Percentiles rank a stretch among this genome's conserved stretches.
Evolutionary conservation across 331 rosid genomes (phyloP).

Genomic region (Malus hybrid): DNA sequence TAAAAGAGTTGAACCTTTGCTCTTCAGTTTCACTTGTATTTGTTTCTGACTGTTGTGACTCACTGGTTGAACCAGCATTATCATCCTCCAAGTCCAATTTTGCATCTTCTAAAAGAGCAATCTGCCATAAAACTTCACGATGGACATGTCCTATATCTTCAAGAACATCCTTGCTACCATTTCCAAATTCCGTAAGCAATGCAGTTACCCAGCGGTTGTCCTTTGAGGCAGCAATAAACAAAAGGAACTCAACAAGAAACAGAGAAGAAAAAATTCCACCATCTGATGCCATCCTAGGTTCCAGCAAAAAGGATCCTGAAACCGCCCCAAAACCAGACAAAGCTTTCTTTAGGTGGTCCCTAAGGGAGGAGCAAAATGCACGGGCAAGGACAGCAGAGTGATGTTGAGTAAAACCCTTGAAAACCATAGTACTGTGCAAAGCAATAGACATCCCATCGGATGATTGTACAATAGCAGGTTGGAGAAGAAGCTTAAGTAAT

Average conservation of each 20-base stretch:
- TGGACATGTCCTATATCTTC: slow-evolving; percentile 83
- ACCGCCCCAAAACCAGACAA: slow-evolving; percentile 50
- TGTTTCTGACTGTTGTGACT: slow-evolving; percentile 57
- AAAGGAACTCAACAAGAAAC: slow-evolving; percentile 83
- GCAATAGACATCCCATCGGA: slow-evolving; percentile 98
- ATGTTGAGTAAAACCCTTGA: slow-evolving; percentile 92
- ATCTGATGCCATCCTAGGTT: slow-evolving; percentile 64
- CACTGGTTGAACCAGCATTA: slow-evolving; percentile 50
- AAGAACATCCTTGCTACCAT: slow-evolving; percentile 79
- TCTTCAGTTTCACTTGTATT: slow-evolving; percentile 69
- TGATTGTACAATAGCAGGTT: slow-evolving; percentile 76
- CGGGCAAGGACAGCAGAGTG: slow-evolving; percentile 83
- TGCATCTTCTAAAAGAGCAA: slow-evolving; percentile 75
- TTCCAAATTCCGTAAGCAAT: slow-evolving; percentile 84
- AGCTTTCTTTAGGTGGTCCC: slow-evolving; percentile 73
- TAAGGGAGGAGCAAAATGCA: slow-evolving; percentile 82
- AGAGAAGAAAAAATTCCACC: slow-evolving; percentile 62
- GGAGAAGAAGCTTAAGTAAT: slow-evolving; percentile 70
- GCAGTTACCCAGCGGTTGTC: slow-evolving; percentile 96
- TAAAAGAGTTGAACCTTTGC: slow-evolving; percentile 83
- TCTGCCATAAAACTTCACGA: slow-evolving; percentile 89
- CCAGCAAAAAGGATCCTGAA: slow-evolving; percentile 63
- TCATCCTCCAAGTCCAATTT: slow-evolving; percentile 68
- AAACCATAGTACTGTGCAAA: slow-evolving; percentile 95
- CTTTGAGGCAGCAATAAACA: slow-evolving; percentile 94